Base-by-base conservation (phyloP, 305 asterid genomes). In the Andrographis paniculata region DNA sequence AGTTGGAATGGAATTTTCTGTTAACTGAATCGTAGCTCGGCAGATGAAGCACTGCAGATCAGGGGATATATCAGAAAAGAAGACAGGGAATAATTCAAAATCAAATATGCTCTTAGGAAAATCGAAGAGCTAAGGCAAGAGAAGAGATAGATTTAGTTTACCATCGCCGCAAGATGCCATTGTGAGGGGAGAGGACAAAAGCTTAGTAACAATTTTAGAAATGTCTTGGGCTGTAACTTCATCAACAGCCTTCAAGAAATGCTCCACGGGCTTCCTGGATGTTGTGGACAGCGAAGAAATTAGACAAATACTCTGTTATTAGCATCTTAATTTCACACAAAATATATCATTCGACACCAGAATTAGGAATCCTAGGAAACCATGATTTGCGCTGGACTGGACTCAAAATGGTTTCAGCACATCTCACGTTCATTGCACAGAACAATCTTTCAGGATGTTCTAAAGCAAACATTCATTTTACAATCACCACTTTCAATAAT, bases 141-240 rank as follows among this genome's bases (percentile, higher is more conserved):
- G 16, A 13, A 18, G 58, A 20, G 20, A 20, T 1, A 38, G 5
- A 11, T 22, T 21, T 41, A 37, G 47, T 46, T 75, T 87, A 91
- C 99, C 99, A 36, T 87, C 95, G 70, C 99, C 96, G 42, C 80
- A 81, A 17, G 94, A 83, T 48, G 96, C 99, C 94, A 91, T 66
- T 41, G 96, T 80, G 52, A 91, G 93, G 43, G 96, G 99, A 35
- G 93, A 75, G 14, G 70, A 43, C 18, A 91, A 16, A 44, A 91
- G 87, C 63, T 73, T 75, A 46, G 62, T 60, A 13, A 71, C 73
- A 19, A 57, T 17, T 8, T 60, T 21, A 52, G 78, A 44, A 45
- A 91, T 79, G 67, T 86, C 96, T 44, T 72, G 55, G 5, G 55
- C 52, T 18, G 84, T 57, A 50, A 91, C 62, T 44, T 64, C 70